Conservation (phyloP, 2,329 filamentous ascomycete genomes). For the Nigrospora sphaerica region DNA sequence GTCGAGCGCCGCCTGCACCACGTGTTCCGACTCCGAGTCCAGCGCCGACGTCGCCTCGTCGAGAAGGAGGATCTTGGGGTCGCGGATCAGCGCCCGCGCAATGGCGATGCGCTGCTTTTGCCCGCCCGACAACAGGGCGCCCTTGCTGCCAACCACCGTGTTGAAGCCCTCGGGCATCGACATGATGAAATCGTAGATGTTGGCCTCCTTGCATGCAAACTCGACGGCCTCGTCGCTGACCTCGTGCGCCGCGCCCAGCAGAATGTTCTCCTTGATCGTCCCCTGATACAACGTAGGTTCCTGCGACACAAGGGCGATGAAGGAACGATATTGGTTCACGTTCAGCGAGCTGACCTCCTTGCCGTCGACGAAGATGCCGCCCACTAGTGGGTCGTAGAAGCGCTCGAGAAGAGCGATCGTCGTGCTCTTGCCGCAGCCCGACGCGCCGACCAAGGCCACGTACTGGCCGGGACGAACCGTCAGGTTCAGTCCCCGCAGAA, state of each 20-base stretch:
- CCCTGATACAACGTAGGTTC: conserved; percentile 94
- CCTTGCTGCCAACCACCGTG: conserved; percentile 82
- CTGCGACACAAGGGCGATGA: conserved; percentile 83
- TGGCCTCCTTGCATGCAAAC: conserved; percentile 79
- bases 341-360: conserved; percentile 76
- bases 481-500: conserved; percentile 77
- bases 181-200: conserved; percentile 87
- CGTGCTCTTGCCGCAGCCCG: conserved; percentile 89
- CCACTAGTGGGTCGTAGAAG: conserved; percentile 84
- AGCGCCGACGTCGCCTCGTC: conserved; percentile 77
- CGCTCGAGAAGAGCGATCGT: conserved; percentile 88
- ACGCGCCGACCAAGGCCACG: conserved; percentile 85
- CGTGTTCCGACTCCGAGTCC: conserved; percentile 70
- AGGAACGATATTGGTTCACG: conserved; percentile 76
- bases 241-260: conserved; percentile 65
- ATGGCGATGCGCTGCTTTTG: conserved; percentile 96
- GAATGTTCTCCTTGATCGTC: conserved; percentile 82
- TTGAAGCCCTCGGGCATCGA: conserved; percentile 80
- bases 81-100: conserved; percentile 81
- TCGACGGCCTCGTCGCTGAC: conserved; percentile 67
- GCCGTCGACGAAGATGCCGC: conserved; percentile 75
- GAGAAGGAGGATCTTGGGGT: conserved; percentile 79
- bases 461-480: conserved; percentile 72
- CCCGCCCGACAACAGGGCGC: conserved; percentile 76
- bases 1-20: conserved; percentile 76